These are phyloP conservation scores for Monosporozyma aerobia DNA, from an alignment of 805 yeast species.

Conservation along the genomic window DNA sequence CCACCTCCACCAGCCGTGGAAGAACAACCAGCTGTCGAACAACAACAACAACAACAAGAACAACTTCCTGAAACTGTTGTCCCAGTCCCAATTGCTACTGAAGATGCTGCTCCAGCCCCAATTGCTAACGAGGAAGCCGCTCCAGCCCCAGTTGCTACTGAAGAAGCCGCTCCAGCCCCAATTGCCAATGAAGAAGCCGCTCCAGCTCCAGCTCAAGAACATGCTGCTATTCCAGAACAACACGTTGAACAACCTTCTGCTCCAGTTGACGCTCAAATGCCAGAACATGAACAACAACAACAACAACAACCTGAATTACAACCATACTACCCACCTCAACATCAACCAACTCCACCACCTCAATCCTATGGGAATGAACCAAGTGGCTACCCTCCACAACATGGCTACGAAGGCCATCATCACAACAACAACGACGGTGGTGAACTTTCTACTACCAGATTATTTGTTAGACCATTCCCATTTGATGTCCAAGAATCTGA, in stretches of 20 bases:
- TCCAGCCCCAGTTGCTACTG: background rate
- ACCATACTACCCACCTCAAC: conserved; percentile 12
- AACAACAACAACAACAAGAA: background rate
- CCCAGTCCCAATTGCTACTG: conserved; percentile 1
- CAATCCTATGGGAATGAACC: conserved; percentile 18
- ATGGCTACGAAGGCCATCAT: conserved; percentile 3
- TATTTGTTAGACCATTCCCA: conserved; percentile 57
- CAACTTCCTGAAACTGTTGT: background rate
- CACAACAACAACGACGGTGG: conserved; percentile 22
- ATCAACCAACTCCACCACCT: conserved; percentile 13
- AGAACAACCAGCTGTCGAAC: background rate
- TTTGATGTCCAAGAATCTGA: conserved; percentile 47
- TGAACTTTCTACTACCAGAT: conserved; percentile 35
- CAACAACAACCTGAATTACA: conserved; percentile 14
- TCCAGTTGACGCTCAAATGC: background rate
- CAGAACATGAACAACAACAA: conserved; percentile 6
- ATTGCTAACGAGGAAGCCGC: conserved; percentile 1
- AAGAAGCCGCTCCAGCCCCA: background rate
- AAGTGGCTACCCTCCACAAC: background rate
- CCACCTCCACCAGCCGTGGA: conserved; percentile 2
- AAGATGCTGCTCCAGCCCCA: conserved; percentile 3
- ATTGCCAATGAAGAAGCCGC: background rate
- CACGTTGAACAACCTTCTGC: conserved; percentile 4
- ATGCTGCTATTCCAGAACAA: conserved; percentile 5
- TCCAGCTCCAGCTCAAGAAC: conserved; percentile 2